phyloP scores from a whole-genome alignment of 2,329 filamentous ascomycete genomes.

The Cordyceps fumosorosea region DNA sequence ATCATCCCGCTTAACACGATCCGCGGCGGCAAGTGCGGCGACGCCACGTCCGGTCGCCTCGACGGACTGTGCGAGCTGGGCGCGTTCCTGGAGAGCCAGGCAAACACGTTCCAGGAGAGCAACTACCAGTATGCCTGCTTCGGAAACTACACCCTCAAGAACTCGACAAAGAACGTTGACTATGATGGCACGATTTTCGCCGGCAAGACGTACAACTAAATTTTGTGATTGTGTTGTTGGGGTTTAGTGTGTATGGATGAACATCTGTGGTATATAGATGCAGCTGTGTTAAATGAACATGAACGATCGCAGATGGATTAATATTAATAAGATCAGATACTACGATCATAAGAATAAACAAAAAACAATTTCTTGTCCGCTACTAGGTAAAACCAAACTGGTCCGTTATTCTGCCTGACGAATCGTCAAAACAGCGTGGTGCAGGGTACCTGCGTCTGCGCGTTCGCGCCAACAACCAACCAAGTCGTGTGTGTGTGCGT shows the following conservation, averaged over 20 bases:
- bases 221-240: no score
- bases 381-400: no score
- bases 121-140: conserved; percentile 44
- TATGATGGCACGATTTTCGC: conserved; percentile 34
- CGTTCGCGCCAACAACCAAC: not conserved
- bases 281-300: no score
- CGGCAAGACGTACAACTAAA: conserved; percentile 12
- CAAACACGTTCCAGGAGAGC: conserved; percentile 28
- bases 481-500: no score
- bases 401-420: not conserved
- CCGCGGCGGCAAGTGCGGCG: conserved; percentile 36
- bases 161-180: conserved; percentile 31
- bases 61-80: conserved; percentile 39
- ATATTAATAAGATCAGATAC: no score
- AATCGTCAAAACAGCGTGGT: not conserved
- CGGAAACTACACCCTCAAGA: conserved; percentile 37
- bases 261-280: no score
- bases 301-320: no score
- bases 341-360: no score
- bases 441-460: not conserved
- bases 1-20: conserved; percentile 41
- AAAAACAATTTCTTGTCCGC: no score
- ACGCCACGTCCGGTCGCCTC: conserved; percentile 23
- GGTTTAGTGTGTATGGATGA: no score
- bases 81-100: conserved; percentile 35